A percentile compares a stretch with the other conserved stretches of the same genome.
Evolutionary conservation across 768 basidiomycete species (phyloP).

Genomic region (Tricholoma saponaceum): DNA sequence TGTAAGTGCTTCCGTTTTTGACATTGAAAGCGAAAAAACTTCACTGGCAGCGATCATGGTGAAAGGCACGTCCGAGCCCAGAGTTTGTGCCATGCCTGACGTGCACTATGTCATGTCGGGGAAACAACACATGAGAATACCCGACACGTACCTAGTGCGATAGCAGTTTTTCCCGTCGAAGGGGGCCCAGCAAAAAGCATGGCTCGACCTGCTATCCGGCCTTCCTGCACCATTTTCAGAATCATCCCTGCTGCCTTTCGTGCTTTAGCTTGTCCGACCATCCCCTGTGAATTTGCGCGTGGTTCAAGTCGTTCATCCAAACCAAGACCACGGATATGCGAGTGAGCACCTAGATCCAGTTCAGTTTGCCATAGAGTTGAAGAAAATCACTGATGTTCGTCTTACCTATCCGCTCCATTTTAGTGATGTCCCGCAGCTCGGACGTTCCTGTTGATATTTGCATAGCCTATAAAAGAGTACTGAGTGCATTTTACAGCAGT

Average conservation of each 20-base stretch:
- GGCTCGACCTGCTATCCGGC: conserved; percentile 90
- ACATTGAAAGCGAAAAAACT: conserved; percentile 97
- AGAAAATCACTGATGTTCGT: neutral
- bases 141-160: conserved; percentile 76
- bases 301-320: conserved; percentile 92
- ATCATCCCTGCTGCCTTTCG: conserved; percentile 98
- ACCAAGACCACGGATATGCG: conserved; percentile 94
- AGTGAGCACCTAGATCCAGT: conserved; percentile 65
- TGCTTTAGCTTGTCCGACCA: conserved; percentile 96
- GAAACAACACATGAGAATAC: neutral
- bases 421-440: conserved; percentile 81
- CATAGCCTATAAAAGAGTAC: conserved; percentile 34
- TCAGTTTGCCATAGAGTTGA: conserved; percentile 4
- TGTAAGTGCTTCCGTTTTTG: conserved; percentile 96
- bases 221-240: conserved; percentile 97
- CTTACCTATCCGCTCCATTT: conserved; percentile 89
- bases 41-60: conserved; percentile 98
- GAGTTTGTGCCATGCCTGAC: conserved; percentile 91
- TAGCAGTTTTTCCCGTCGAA: conserved; percentile 96
- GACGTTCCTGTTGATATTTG: conserved; percentile 76
- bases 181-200: conserved; percentile 98
- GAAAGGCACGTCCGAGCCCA: conserved; percentile 94
- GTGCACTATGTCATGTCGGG: neutral
- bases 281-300: conserved; percentile 83
- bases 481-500: neutral